Evolutionary conservation across 1,139 yeast species (phyloP).

Genomic region (Magnusiomyces suaveolens): DNA sequence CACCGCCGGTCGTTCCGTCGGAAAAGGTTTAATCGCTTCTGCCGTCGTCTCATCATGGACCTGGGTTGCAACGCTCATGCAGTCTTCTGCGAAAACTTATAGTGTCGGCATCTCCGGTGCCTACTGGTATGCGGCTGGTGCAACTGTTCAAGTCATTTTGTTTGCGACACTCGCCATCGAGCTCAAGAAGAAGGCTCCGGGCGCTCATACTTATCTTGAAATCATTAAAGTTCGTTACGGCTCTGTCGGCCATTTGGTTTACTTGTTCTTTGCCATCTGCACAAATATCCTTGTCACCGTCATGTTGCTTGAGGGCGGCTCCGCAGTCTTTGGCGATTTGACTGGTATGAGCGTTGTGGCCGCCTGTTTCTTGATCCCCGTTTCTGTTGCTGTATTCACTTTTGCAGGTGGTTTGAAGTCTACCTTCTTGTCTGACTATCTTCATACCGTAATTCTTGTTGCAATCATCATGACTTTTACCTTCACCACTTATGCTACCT

Average conservation of each 20-base stretch:
- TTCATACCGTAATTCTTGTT: conserved; percentile 50
- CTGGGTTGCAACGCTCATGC: conserved; percentile 80
- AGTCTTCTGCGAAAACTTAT: conserved; percentile 70
- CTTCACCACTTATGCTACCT: conserved; percentile 41
- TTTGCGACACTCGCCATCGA: conserved; percentile 69
- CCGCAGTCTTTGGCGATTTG: conserved; percentile 63
- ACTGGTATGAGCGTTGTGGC: conserved; percentile 83
- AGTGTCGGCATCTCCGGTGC: conserved; percentile 71
- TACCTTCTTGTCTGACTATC: conserved; percentile 78
- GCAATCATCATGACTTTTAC: conserved; percentile 33
- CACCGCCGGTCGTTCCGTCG: conserved; percentile 77
- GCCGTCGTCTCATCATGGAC: conserved; percentile 93
- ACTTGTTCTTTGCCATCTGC: conserved; percentile 70
- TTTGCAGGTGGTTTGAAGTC: conserved; percentile 86
- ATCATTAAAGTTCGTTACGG: conserved; percentile 64
- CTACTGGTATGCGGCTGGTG: conserved; percentile 68
- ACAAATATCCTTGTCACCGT: conserved; percentile 82
- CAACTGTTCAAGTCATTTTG: conserved; percentile 59
- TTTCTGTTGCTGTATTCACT: conserved; percentile 76
- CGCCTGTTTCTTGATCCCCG: conserved; percentile 67
- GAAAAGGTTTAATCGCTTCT: conserved; percentile 69
- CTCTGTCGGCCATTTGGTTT: conserved; percentile 54
- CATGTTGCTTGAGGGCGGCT: conserved; percentile 78
- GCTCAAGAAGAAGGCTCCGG: conserved; percentile 62
- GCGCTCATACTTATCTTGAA: conserved; percentile 69